A percentile compares a stretch with the other conserved stretches of the same genome.
Conservation (phyloP, 495 filamentous ascomycete genomes). For the Xylaria palmicola region DNA sequence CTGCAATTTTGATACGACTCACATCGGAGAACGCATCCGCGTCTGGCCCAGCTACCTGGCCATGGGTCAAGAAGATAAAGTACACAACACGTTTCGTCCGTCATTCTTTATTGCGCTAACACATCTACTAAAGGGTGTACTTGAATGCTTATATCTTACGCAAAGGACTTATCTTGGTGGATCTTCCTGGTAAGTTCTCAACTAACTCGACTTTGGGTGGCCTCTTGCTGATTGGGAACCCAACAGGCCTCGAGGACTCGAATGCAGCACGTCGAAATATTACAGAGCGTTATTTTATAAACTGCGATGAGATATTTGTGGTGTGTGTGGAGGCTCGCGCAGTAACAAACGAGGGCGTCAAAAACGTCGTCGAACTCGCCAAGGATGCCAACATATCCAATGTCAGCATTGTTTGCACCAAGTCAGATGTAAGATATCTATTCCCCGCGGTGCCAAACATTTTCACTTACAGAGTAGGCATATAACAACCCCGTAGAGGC, state of each 20-base stretch:
- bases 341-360: conserved; percentile 32
- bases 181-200: conserved; percentile 33
- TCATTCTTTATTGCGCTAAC: neutral
- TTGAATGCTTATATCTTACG: conserved; percentile 36
- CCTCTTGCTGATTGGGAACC: neutral
- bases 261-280: conserved; percentile 38
- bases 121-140: conserved; percentile 24
- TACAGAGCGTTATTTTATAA: conserved; percentile 37
- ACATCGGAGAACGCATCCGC: conserved; percentile 26
- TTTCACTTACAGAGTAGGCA: conserved; percentile 19
- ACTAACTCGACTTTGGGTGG: neutral
- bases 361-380: conserved; percentile 34
- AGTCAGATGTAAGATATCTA: conserved; percentile 32
- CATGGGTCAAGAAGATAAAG: conserved; percentile 41
- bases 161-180: conserved; percentile 40
- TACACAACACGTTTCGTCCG: conserved; percentile 7
- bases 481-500: conserved; percentile 27
- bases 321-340: conserved; percentile 34
- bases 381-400: conserved; percentile 31
- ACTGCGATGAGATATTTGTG: conserved; percentile 41
- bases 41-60: conserved; percentile 25
- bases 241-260: conserved; percentile 33
- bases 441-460: neutral
- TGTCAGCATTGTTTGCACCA: conserved; percentile 42
- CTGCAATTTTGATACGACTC: conserved; percentile 26